A percentile compares a stretch with the other conserved stretches of the same genome.
phyloP scores from a whole-genome alignment of 495 filamentous ascomycete species.

The Xylaria longipes region DNA sequence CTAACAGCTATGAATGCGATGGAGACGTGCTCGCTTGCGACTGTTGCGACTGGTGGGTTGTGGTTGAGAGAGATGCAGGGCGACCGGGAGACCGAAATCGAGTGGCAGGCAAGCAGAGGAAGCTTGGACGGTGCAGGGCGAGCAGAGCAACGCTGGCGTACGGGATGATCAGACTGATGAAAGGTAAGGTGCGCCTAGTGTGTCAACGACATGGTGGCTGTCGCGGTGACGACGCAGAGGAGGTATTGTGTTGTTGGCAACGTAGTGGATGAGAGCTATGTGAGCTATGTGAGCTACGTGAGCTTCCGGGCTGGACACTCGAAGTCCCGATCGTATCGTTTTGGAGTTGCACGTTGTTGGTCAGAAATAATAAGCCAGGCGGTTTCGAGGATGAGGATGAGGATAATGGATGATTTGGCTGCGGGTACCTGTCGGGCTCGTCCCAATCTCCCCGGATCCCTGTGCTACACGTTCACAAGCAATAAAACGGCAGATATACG shows the following conservation, averaged over 20 bases:
- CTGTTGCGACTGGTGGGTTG: slow-evolving; percentile 11
- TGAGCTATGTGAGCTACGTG: background rate
- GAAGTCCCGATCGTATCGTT: slow-evolving; percentile 2
- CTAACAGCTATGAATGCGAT: slow-evolving; percentile 9
- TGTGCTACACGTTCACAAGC: background rate
- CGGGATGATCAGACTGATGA: background rate
- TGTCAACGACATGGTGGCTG: slow-evolving; percentile 4
- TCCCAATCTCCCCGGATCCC: slow-evolving; percentile 8
- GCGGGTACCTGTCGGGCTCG: slow-evolving; percentile 5
- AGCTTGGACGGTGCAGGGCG: background rate
- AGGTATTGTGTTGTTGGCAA: background rate
- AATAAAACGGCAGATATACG: slow-evolving; percentile 18
- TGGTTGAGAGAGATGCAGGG: background rate
- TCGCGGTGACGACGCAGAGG: background rate
- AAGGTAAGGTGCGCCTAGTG: slow-evolving; percentile 16
- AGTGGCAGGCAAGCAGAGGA: slow-evolving; percentile 15
- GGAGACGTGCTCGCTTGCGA: background rate
- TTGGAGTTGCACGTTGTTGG: background rate
- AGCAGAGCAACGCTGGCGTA: slow-evolving; percentile 10
- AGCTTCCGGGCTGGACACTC: background rate
- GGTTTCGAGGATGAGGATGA: slow-evolving; percentile 4
- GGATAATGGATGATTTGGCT: slow-evolving; percentile 1
- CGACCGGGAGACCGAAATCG: slow-evolving; percentile 6
- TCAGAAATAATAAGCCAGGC: slow-evolving; percentile 1
- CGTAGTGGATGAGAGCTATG: background rate